Base-by-base conservation (phyloP, 495 filamentous ascomycete species). In the Cudoniella acicularis region DNA sequence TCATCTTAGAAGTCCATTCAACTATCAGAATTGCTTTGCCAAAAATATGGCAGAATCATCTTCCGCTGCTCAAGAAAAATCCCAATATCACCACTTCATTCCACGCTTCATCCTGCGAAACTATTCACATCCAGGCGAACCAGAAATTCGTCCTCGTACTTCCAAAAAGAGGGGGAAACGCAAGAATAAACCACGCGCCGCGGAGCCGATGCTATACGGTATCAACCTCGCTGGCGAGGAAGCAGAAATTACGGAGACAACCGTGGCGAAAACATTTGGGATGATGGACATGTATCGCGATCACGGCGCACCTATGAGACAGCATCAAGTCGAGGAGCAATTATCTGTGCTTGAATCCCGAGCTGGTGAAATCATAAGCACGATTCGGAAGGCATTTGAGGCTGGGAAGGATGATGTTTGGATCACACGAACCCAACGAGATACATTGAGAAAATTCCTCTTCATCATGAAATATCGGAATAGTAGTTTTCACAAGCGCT, bases 391-490 rank as follows among this genome's bases (percentile, higher is more conserved):
- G 55, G 54, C 54, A 2, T 58, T 57, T 22, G 60, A 57, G 49
- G 54, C 53, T 22, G 60, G 60, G 10, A 49, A 59, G 16, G 21
- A 8, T 23, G 55, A 50, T 10, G 51, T 79, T 8, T 71, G 64
- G 66, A 60, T 83, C 8, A 68, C 64, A 13, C 72, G 78, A 13
- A 49, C 51, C 3, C 73, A 83, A 41, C 65, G 67, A 42, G 66
- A 80, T 57, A 41, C 63, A 4, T 59, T 83, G 22, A 72, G 79
- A 57, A 82, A 79, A 51, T 83, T 83, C 56, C 67, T 83, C 20
- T 82, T 81, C 67, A 71, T 83, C 17, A 77, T 83, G 70, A 78
- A 75, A 51, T 82, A 79, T 53, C 74, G 81, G 25, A 62, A 60
- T 30, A 46, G 42, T 2, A 25, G 46, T 6, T 77, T 79, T 41